A percentile compares a stretch with the other conserved stretches of the same genome.
phyloP scores from a whole-genome alignment of 148 eudicot genomes.

The Fagopyrum esculentum region DNA sequence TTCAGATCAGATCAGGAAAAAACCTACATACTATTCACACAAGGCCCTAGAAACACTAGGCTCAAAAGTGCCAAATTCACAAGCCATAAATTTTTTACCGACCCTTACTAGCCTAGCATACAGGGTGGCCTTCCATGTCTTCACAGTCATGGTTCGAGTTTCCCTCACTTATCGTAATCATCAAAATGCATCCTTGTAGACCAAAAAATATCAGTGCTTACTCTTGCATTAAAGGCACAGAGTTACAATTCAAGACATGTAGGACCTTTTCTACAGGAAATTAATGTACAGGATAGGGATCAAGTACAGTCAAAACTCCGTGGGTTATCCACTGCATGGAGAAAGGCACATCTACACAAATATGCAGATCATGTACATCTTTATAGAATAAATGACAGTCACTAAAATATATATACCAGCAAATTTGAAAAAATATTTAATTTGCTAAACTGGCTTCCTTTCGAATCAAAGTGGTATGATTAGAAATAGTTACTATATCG shows the following conservation, averaged over 20 bases:
- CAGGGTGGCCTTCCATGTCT: no score
- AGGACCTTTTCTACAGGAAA: background rate
- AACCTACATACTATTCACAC: background rate
- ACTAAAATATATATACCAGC: background rate
- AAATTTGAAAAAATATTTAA: background rate
- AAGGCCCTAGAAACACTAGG: background rate
- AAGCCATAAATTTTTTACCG: background rate
- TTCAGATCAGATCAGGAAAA: background rate
- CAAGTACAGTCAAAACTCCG: background rate
- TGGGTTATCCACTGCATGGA: background rate
- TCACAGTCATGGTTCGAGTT: no score
- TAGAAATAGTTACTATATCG: background rate
- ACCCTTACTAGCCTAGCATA: no score
- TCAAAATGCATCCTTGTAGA: no score
- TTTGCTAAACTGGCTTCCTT: background rate
- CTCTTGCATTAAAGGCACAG: background rate
- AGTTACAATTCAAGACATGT: background rate
- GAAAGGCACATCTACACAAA: background rate
- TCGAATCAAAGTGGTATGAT: background rate
- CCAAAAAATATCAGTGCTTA: background rate
- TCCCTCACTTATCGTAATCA: no score
- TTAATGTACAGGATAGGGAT: background rate
- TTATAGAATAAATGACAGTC: background rate
- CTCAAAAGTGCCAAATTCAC: background rate
- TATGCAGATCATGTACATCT: background rate